A percentile compares a stretch with the other conserved stretches of the same genome.
These are phyloP conservation scores for Dendryphion nanum DNA, from an alignment of 2,329 filamentous ascomycete species.

Conservation along the genomic window DNA sequence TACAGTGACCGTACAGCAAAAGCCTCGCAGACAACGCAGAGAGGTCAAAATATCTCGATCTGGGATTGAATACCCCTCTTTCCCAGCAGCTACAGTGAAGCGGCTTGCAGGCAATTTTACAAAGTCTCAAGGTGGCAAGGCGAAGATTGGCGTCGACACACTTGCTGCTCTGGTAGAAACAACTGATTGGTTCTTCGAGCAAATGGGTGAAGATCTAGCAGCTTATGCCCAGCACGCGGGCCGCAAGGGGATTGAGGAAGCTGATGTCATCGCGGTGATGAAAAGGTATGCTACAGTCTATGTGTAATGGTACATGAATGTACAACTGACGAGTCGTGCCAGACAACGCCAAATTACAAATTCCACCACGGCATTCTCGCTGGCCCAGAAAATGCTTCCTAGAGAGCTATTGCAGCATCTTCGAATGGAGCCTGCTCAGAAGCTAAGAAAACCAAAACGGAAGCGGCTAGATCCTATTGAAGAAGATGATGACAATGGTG, in stretches of 20 bases:
- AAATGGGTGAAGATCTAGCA: constrained; percentile 74
- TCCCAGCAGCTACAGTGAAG: constrained; percentile 74
- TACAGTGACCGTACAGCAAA: constrained; percentile 8
- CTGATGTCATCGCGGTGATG: constrained; percentile 79
- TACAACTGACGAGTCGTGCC: constrained; percentile 37
- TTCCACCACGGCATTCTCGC: constrained; percentile 73
- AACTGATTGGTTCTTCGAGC: constrained; percentile 90
- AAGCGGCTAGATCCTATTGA: constrained; percentile 43
- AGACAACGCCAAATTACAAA: constrained; percentile 76
- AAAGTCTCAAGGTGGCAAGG: constrained; percentile 64
- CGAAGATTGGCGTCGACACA: constrained; percentile 71
- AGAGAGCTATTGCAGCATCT: constrained; percentile 80
- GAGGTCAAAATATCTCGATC: constrained; percentile 64
- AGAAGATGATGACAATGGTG: constrained; percentile 47
- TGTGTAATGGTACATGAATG: constrained; percentile 13
- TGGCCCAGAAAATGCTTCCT: constrained; percentile 80
- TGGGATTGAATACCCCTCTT: constrained; percentile 71
- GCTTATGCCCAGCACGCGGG: constrained; percentile 80
- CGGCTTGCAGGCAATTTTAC: constrained; percentile 68
- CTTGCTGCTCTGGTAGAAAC: constrained; percentile 74
- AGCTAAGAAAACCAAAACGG: constrained; percentile 45
- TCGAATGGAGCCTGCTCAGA: constrained; percentile 58
- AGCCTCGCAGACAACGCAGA: constrained; percentile 37
- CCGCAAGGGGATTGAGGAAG: constrained; percentile 81
- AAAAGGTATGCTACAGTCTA: constrained; percentile 61